Evolutionary conservation across 1,284 basidiomycete species (phyloP).

Genomic region (Sporisorium sorghi): DNA sequence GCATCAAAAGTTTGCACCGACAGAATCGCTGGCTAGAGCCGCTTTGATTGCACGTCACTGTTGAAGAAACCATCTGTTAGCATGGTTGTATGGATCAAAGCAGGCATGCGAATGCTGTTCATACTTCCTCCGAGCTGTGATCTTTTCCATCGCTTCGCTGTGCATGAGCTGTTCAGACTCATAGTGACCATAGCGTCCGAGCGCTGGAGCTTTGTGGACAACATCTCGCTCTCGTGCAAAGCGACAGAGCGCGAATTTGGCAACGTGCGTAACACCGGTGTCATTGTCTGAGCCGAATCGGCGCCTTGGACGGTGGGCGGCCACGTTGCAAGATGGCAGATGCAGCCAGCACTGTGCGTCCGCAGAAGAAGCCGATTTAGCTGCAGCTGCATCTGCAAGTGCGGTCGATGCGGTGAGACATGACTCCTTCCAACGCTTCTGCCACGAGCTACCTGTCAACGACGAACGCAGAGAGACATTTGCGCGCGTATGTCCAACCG

Average conservation of each 20-base stretch:
- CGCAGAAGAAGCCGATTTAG: not conserved
- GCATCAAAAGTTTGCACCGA: not conserved
- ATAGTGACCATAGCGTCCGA: not conserved
- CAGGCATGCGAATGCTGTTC: too few species aligned
- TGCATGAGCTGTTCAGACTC: not conserved
- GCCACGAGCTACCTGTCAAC: not conserved
- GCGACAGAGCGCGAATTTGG: not conserved
- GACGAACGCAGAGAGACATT: conserved; percentile 1
- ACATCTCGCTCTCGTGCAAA: not conserved
- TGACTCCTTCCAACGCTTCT: not conserved
- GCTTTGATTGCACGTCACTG: not conserved
- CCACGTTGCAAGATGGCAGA: not conserved
- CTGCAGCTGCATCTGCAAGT: not conserved
- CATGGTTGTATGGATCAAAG: not conserved
- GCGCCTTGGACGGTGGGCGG: not conserved
- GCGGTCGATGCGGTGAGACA: not conserved
- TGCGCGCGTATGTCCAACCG: conserved; percentile 1
- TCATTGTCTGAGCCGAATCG: not conserved
- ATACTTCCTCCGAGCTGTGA: too few species aligned
- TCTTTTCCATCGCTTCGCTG: too few species aligned
- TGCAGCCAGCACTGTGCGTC: not conserved
- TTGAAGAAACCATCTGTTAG: not conserved
- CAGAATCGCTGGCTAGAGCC: not conserved
- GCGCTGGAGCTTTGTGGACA: not conserved
- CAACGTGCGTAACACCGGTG: not conserved